Evolutionary conservation across 495 filamentous ascomycete genomes (phyloP).

Genomic region (Chlorociboria aeruginascens): DNA sequence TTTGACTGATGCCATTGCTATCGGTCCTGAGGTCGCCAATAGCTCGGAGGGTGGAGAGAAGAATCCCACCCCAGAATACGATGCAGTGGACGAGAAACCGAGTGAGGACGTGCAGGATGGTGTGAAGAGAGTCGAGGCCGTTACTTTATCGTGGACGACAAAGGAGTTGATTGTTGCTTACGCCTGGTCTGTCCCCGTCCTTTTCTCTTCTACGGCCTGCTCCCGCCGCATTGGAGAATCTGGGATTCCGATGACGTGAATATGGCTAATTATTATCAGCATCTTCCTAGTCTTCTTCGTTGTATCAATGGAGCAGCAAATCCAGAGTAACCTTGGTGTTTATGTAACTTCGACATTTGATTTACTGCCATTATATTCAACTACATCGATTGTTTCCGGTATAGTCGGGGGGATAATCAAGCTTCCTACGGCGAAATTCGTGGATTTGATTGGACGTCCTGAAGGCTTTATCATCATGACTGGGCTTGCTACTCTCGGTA

Average conservation of each 20-base stretch:
- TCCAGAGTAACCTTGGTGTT: conserved; percentile 22
- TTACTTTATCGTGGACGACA: conserved; percentile 35
- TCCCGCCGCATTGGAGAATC: background rate
- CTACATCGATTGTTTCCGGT: conserved; percentile 27
- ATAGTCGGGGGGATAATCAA: conserved; percentile 42
- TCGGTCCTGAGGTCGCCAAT: background rate
- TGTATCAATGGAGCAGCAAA: conserved; percentile 25
- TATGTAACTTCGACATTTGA: conserved; percentile 28
- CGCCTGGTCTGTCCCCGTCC: conserved; percentile 23
- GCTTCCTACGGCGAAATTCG: conserved; percentile 43
- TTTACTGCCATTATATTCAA: conserved; percentile 25
- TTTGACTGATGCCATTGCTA: conserved; percentile 4
- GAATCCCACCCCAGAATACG: background rate
- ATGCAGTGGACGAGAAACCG: background rate
- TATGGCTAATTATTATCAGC: conserved; percentile 13
- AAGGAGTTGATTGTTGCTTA: conserved; percentile 32
- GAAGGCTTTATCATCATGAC: conserved; percentile 24
- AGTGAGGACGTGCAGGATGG: conserved; percentile 23
- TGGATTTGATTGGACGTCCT: conserved; percentile 42
- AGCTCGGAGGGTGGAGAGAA: background rate
- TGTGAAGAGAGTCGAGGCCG: conserved; percentile 34
- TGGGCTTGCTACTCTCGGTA: conserved; percentile 22
- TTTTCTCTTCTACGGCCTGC: background rate
- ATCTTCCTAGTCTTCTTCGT: conserved; percentile 33
- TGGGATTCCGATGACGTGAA: background rate